A percentile compares a stretch with the other conserved stretches of the same genome.
Conservation (phyloP, 371 early-diverging fungal genomes). For the Mortierella sp. region DNA sequence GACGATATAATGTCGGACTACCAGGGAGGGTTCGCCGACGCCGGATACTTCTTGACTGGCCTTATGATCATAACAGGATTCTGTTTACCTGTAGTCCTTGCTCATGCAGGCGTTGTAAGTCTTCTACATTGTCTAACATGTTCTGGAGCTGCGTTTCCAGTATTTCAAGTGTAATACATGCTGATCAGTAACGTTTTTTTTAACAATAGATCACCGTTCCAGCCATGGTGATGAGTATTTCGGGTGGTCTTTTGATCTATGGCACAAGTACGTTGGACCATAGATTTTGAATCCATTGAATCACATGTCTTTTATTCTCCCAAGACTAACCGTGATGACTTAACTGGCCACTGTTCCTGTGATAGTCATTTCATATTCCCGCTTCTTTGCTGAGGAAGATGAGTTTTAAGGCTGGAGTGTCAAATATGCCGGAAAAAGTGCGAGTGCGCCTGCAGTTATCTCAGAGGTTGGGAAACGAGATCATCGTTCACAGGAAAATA, state of each 20-base stretch:
- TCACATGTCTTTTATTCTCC: too few relatives aligned
- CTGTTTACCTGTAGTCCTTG: constrained; percentile 80
- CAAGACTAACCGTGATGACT: too few relatives aligned
- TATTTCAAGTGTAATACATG: background rate
- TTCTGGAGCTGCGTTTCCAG: too few relatives aligned
- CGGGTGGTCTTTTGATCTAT: constrained; percentile 90
- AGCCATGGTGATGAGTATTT: constrained; percentile 90
- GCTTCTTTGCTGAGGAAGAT: constrained; percentile 59
- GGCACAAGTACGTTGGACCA: constrained; percentile 75
- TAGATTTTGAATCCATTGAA: too few relatives aligned
- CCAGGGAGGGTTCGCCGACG: constrained; percentile 81
- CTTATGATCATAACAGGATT: constrained; percentile 93
- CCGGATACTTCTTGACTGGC: constrained; percentile 93
- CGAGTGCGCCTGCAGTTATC: too few relatives aligned
- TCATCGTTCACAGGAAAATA: too few relatives aligned
- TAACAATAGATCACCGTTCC: constrained; percentile 68
- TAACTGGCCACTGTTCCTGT: too few relatives aligned
- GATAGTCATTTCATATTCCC: constrained; percentile 63
- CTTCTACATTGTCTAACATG: too few relatives aligned
- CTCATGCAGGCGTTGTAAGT: constrained; percentile 78
- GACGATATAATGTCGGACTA: constrained; percentile 83
- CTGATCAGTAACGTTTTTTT: background rate
- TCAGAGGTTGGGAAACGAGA: too few relatives aligned
- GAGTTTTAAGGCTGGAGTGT: constrained; percentile 49
- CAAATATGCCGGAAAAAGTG: too few relatives aligned